phyloP scores from a whole-genome alignment of 768 basidiomycete genomes.

The Plicaturopsis crispa region DNA sequence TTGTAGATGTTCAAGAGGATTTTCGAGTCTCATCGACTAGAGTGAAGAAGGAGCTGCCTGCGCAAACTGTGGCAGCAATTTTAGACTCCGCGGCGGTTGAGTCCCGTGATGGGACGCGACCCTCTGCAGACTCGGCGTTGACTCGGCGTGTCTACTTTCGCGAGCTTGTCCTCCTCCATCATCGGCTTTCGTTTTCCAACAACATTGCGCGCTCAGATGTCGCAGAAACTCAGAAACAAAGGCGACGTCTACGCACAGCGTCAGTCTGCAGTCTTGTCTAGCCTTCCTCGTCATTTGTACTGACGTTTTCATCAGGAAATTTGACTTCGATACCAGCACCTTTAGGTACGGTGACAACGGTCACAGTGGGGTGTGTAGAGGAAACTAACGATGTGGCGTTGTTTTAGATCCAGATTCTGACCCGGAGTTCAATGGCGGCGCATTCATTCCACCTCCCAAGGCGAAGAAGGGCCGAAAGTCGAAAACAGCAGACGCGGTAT shows the following conservation, averaged over 20 bases:
- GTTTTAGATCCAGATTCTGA: slow-evolving; percentile 22
- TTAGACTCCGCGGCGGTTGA: too few relatives aligned
- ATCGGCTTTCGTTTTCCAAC: background rate
- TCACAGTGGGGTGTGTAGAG: background rate
- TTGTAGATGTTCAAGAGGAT: too few relatives aligned
- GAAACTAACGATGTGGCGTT: background rate
- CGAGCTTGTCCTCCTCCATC: background rate
- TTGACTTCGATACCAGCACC: slow-evolving; percentile 25
- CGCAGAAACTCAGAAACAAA: background rate
- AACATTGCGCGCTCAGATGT: background rate
- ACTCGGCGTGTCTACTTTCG: too few relatives aligned
- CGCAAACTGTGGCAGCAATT: too few relatives aligned
- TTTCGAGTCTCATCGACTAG: too few relatives aligned
- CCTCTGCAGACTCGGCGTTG: too few relatives aligned
- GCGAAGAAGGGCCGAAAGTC: slow-evolving; percentile 10
- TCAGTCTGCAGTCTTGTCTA: background rate
- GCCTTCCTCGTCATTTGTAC: background rate
- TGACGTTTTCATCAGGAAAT: slow-evolving; percentile 10
- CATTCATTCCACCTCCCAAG: slow-evolving; percentile 21
- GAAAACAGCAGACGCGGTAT: slow-evolving; percentile 8
- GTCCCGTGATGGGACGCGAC: too few relatives aligned
- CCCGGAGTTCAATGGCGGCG: slow-evolving; percentile 23
- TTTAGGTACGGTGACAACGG: slow-evolving; percentile 16
- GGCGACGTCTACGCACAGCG: background rate
- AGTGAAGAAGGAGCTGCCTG: too few relatives aligned